Conservation (phyloP, 805 yeast genomes). For the Candida tammaniensis region DNA sequence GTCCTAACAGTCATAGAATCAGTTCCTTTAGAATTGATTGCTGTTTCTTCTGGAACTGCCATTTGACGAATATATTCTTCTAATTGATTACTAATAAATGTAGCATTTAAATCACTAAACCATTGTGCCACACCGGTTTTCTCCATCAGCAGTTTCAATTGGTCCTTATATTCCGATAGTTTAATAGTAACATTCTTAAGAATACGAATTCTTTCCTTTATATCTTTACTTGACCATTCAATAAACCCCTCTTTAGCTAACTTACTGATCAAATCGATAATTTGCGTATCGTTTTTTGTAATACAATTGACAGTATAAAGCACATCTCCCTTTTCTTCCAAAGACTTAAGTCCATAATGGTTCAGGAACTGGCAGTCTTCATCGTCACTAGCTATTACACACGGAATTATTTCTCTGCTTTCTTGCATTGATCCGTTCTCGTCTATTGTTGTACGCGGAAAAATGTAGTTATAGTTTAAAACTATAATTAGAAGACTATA, state of each 20-base stretch:
- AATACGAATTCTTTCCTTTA: conserved; percentile 17
- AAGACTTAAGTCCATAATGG: no score
- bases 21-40: conserved; percentile 10
- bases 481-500: no score
- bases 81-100: conserved; percentile 25
- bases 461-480: no score
- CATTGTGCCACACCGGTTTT: conserved; percentile 35
- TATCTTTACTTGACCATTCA: conserved; percentile 21
- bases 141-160: conserved; percentile 1
- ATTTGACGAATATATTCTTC: conserved; percentile 25
- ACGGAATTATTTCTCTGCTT: no score
- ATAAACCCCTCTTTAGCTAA: conserved; percentile 24
- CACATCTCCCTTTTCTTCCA: no score
- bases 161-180: neutral
- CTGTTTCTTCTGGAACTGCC: conserved; percentile 17
- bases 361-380: no score
- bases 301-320: conserved; percentile 7
- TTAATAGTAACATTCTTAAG: conserved; percentile 16
- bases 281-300: conserved; percentile 4
- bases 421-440: no score
- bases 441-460: no score
- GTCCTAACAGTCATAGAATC: conserved; percentile 29
- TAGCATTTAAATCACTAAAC: conserved; percentile 34
- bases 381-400: no score
- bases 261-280: conserved; percentile 13